phyloP scores from a whole-genome alignment of 495 filamentous ascomycete species.

The Daldinia grandis region DNA sequence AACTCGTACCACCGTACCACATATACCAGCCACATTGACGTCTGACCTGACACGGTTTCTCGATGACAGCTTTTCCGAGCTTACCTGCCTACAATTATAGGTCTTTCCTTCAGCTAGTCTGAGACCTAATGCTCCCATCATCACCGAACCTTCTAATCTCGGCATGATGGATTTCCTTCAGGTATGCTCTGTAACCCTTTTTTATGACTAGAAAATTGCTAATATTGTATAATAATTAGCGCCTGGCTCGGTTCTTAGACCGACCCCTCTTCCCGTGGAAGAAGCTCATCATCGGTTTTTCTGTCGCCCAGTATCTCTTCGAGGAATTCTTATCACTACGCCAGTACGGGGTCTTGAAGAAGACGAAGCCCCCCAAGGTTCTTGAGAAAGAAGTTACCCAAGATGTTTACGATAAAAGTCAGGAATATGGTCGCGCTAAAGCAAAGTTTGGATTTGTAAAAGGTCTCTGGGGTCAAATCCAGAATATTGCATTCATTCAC shows the following conservation, averaged over 20 bases:
- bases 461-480: conserved; percentile 82
- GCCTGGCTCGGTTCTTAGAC: conserved; percentile 86
- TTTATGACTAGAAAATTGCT: neutral
- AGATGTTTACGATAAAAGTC: conserved; percentile 92
- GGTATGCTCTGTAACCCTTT: conserved; percentile 44
- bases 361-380: conserved; percentile 81
- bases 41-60: conserved; percentile 41
- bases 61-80: conserved; percentile 20
- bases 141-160: conserved; percentile 15
- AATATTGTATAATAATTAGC: conserved; percentile 58
- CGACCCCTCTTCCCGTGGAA: conserved; percentile 97
- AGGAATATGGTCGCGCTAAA: conserved; percentile 96
- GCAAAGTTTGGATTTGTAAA: conserved; percentile 84
- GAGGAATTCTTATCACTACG: conserved; percentile 85
- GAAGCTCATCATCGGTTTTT: conserved; percentile 92
- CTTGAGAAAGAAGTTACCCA: conserved; percentile 86
- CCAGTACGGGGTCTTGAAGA: conserved; percentile 84
- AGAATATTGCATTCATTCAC: conserved; percentile 87
- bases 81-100: neutral
- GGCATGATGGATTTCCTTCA: conserved; percentile 53
- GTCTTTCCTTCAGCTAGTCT: conserved; percentile 22
- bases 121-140: conserved; percentile 30
- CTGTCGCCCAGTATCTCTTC: conserved; percentile 84
- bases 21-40: conserved; percentile 35
- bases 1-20: conserved; percentile 12